Evolutionary conservation across 169 alveolate genomes (phyloP), one percentile per base, ranked within the genome.

Genomic region (Prorocentrum cordatum): DNA sequence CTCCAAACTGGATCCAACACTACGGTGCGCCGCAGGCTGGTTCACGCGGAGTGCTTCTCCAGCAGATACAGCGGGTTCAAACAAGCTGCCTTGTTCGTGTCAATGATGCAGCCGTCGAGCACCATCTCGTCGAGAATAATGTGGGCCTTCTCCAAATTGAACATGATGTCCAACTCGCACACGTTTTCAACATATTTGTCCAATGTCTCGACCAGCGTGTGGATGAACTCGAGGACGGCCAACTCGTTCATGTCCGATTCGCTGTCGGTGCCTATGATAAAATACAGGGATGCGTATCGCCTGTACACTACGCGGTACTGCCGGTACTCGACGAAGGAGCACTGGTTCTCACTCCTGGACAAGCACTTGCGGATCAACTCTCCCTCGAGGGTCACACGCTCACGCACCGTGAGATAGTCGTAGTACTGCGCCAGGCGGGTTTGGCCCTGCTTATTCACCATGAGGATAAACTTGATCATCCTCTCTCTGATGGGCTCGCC

Each of bases 391-490:
- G 98, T 93, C 50, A 96, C 94, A 77, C 97, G 95, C 93, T 98
- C 99, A 72, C 96, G 94, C 24, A 96, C 96, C 64, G 98, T 91
- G 50, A 96, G 91, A 33, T 54, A 87, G 71, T 91, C 92, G 82
- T 92, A 93, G 87, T 93, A 93, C 83, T 90, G 93, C 22, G 90
- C 89, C 50, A 98, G 94, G 84, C 99, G 87, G 39, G 99, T 98
- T 92, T 98, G 98, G 29, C 99, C 99, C 92, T 97, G 98, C 92
- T 97, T 97, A 92, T 98, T 98, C 33, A 98, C 99, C 97, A 98
- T 95, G 61, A 98, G 93, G 54, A 98, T 93, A 94, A 98, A 98
- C 83, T 97, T 94, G 47, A 98, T 97, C 99, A 97, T 98, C n/a
- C n/a, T n/a, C n/a, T n/a, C 59, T 93, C 93, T 16, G 2, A n/a